phyloP scores from a whole-genome alignment of 768 basidiomycete species.

The Udeniomyces megalosporus region DNA sequence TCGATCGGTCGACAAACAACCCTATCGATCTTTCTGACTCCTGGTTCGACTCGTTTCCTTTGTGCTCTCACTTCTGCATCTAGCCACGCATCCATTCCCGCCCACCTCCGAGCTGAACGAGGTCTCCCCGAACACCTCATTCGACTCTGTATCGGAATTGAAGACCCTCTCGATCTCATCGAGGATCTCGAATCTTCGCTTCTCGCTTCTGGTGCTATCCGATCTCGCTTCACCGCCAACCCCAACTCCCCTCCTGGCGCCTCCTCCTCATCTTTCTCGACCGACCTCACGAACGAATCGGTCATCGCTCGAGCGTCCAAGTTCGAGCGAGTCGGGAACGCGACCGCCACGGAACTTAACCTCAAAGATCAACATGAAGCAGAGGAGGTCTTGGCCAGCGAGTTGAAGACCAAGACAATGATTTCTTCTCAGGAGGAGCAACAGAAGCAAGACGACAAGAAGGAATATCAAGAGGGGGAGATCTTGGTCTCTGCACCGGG shows the following conservation, averaged over 20 bases:
- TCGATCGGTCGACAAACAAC: too few relatives aligned
- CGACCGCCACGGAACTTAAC: neutral
- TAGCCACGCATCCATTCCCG: slow-evolving; percentile 94
- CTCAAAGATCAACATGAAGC: neutral
- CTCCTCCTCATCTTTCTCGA: slow-evolving; percentile 16
- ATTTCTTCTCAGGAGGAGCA: neutral
- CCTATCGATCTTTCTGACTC: too few relatives aligned
- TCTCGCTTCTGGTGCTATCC: slow-evolving; percentile 77
- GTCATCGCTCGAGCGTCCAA: slow-evolving; percentile 25
- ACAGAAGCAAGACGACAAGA: neutral
- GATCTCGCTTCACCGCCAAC: slow-evolving; percentile 1
- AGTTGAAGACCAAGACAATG: neutral
- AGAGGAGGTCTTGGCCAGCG: neutral
- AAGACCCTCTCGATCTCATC: slow-evolving; percentile 79
- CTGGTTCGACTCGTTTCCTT: too few relatives aligned
- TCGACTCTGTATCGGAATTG: slow-evolving; percentile 93
- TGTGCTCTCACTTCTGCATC: neutral
- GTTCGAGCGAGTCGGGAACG: slow-evolving; percentile 20
- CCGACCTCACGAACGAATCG: slow-evolving; percentile 25
- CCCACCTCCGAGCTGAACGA: slow-evolving; percentile 83
- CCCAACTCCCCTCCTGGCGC: slow-evolving; percentile 19
- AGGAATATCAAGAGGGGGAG: slow-evolving; percentile 20
- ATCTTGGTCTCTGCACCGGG: slow-evolving; percentile 81
- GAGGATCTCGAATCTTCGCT: slow-evolving; percentile 91
- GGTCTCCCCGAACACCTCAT: slow-evolving; percentile 98